Evolutionary conservation across 768 basidiomycete species (phyloP).

Genomic region (Podaxis sp.): DNA sequence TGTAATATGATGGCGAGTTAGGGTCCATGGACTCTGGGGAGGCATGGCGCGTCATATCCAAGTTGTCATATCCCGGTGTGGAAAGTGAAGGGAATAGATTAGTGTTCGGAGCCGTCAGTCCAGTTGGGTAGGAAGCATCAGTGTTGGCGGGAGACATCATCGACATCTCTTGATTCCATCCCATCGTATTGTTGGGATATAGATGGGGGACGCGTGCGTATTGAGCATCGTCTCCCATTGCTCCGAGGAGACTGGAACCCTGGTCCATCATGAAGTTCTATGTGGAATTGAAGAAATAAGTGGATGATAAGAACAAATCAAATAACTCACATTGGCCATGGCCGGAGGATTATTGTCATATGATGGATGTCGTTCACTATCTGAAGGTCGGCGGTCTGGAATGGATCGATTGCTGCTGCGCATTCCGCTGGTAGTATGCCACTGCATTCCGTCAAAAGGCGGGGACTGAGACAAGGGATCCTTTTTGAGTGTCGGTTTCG

Average conservation of each 20-base stretch:
- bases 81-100: constrained; percentile 12
- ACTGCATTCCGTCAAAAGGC: constrained; percentile 30
- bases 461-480: constrained; percentile 22
- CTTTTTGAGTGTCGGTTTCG: constrained; percentile 19
- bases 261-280: constrained; percentile 2
- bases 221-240: constrained; percentile 47
- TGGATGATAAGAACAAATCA: constrained; percentile 1
- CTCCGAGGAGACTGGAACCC: constrained; percentile 50
- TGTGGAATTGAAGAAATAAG: background rate
- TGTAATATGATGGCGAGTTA: constrained; percentile 21
- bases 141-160: constrained; percentile 4
- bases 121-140: constrained; percentile 9
- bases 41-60: constrained; percentile 25
- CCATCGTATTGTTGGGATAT: constrained; percentile 6
- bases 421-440: constrained; percentile 21
- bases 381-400: constrained; percentile 34
- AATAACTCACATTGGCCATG: constrained; percentile 33
- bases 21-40: constrained; percentile 40
- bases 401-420: constrained; percentile 27
- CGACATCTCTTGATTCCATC: constrained; percentile 10
- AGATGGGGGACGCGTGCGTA: constrained; percentile 16
- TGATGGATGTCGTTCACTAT: constrained; percentile 30
- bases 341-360: constrained; percentile 18
- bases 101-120: constrained; percentile 18
- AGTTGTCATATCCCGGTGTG: constrained; percentile 20